Evolutionary conservation across 202 grass and related monocot species (phyloP), one percentile per base, ranked within the genome.

Genomic region (Tripidium arundinaceum): DNA sequence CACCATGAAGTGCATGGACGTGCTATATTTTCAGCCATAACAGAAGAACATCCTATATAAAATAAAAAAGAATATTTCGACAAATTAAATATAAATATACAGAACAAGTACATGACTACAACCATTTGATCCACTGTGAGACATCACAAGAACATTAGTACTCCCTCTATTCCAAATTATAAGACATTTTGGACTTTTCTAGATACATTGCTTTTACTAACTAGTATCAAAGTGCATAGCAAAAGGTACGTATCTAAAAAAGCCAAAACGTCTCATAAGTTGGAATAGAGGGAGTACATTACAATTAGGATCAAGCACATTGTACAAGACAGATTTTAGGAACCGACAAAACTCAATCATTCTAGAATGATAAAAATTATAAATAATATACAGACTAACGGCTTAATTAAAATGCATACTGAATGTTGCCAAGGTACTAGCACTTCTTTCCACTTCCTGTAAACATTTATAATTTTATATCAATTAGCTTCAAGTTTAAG

Each of bases 361-460:
- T 65, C 16, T 24, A 37, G 26, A 65, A 62, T 3, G 2, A 49
- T 15, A 54, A 83, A 83, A 22, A 25, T 10, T 43, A 42, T 10
- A 45, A 22, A 31, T 47, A 78, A 1, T 28, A 34, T 54, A 79
- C 49, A n/a, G n/a, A n/a, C n/a, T n/a, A n/a, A n/a, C 38, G 4
- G 66, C 8, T 65, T 78, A 77, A 75, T 49, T 40, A 88, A 62
- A 70, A 59, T 68, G 72, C 68, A 71, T 94, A 94, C 94, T 92
- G 65, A 94, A 86, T 62, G 94, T 95, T 71, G 77, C 37, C 75
- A 98, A 82, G 36, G 90, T 98, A 85, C 79, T 89, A 55, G 86
- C 81, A 86, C 71, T 98, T 74, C 90, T 90, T 89, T 95, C 96
- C 59, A 93, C 92, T 79, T 98, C 90, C 88, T 96, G 83, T 49